These are phyloP conservation scores for Sphagnum contortum DNA, from an alignment of 225 moss, liverwort and hornwort species.

Conservation along the genomic window DNA sequence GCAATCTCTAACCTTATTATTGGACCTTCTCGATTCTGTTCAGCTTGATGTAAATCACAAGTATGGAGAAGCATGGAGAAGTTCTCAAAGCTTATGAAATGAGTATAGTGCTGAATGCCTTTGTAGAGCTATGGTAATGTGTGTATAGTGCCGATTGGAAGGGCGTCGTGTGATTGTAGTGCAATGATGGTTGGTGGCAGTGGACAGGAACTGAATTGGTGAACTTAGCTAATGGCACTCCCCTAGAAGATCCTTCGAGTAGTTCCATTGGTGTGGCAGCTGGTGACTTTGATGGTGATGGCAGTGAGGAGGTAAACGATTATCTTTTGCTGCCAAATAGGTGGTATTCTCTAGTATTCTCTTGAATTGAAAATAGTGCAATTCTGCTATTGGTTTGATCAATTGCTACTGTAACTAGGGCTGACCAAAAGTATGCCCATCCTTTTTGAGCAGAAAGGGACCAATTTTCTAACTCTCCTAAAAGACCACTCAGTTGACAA, in stretches of 20 bases:
- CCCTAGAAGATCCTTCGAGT: conserved; percentile 66
- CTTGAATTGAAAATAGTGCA: too few species aligned
- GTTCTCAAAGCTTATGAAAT: too few species aligned
- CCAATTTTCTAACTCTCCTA: neutral
- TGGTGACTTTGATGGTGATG: conserved; percentile 83
- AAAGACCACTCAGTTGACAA: neutral
- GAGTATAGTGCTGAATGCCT: too few species aligned
- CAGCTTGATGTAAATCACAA: too few species aligned
- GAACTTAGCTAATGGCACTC: conserved; percentile 56
- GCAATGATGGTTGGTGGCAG: conserved; percentile 15
- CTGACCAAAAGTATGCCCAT: neutral
- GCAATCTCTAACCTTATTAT: too few species aligned
- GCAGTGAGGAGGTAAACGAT: conserved; percentile 61
- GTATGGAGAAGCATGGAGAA: too few species aligned
- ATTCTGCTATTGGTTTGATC: too few species aligned
- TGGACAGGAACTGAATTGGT: conserved; percentile 86
- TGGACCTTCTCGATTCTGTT: too few species aligned
- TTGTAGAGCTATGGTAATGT: too few species aligned
- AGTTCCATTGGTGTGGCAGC: conserved; percentile 91
- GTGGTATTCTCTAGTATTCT: neutral
- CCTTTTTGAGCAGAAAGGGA: neutral
- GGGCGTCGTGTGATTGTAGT: too few species aligned
- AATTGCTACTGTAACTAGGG: too few species aligned
- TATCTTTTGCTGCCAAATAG: neutral
- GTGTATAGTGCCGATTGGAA: too few species aligned